A percentile compares a stretch with the other conserved stretches of the same genome.
These are phyloP conservation scores for Neckera pumila DNA, from an alignment of 225 moss, liverwort and hornwort genomes.

Conservation along the genomic window DNA sequence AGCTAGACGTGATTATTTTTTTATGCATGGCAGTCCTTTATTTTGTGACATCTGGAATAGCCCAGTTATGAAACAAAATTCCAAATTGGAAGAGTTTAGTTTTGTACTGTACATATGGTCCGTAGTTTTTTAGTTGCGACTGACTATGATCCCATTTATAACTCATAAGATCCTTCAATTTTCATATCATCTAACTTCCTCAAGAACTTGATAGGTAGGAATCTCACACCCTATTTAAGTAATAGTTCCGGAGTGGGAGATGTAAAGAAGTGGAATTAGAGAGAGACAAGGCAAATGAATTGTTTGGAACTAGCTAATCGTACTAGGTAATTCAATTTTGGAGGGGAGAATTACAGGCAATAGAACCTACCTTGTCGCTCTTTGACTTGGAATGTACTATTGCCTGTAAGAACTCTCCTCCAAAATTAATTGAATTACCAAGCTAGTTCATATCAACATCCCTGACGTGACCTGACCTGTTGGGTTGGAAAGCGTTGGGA, in stretches of 20 bases:
- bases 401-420: background rate
- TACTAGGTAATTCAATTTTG: background rate
- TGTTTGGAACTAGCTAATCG: background rate
- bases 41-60: background rate
- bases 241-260: too few species aligned
- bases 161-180: background rate
- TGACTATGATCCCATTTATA: background rate
- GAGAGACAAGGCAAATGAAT: background rate
- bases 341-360: background rate
- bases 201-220: background rate
- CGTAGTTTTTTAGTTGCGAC: background rate
- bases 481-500: slow-evolving; percentile 35
- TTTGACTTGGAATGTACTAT: background rate
- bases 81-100: too few species aligned
- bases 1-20: background rate
- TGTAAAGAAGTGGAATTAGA: background rate
- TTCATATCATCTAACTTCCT: background rate
- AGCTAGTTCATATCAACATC: background rate
- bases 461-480: background rate
- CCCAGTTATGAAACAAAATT: background rate
- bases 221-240: background rate
- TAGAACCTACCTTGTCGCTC: background rate
- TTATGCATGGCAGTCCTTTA: background rate
- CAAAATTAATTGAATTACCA: background rate
- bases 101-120: background rate